Evolutionary conservation across 148 eudicot species (phyloP), one percentile per base, ranked within the genome.

Genomic region (Rhododendron kiyosumense): DNA sequence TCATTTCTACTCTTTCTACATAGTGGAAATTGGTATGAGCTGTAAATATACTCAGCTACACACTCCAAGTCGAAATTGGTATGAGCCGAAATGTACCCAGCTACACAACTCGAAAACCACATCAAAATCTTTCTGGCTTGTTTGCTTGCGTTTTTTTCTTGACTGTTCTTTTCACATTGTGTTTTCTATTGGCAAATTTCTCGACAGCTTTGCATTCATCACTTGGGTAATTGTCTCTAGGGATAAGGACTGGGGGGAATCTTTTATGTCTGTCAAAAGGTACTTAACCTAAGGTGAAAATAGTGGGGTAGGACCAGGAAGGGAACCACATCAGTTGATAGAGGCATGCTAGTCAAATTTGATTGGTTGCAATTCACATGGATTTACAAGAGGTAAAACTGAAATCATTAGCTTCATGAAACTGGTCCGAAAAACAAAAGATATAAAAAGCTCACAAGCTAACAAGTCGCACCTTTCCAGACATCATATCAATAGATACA

Each of bases 401-500:
- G 45, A 43, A 57, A 46, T 49, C n/a, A 84, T 15, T 32, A 79
- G 54, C 38, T 7, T 71, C 84, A 84, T 52, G n/a, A 51, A 20
- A 49, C 54, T 84, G 34, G 26, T 52, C 15, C 24, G 18, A 46
- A 71, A 48, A 13, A 54, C 36, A 14, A 67, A 69, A 26, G 18
- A 45, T 4, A 10, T 41, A 75, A 4, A 61, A 38, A 18, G 20
- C 15, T 12, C 41, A 3, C 26, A 76, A 34, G 51, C 5, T 28
- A 32, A 78, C 5, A 24, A 74, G 78, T 63, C 79, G 73, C 77
- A 95, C 99, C 98, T 97, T 92, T 86, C 99, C 99, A 32, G 99
- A 94, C 98, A 97, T 93, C 99, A 95, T 95, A 89, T 97, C 99
- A 81, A 95, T 92, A 43, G 98, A 97, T 28, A 92, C 96, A 75